Percentiles rank a stretch among this genome's conserved stretches.
Conservation (phyloP, 2,329 filamentous ascomycete genomes). For the Neoarthrinium moseri region DNA sequence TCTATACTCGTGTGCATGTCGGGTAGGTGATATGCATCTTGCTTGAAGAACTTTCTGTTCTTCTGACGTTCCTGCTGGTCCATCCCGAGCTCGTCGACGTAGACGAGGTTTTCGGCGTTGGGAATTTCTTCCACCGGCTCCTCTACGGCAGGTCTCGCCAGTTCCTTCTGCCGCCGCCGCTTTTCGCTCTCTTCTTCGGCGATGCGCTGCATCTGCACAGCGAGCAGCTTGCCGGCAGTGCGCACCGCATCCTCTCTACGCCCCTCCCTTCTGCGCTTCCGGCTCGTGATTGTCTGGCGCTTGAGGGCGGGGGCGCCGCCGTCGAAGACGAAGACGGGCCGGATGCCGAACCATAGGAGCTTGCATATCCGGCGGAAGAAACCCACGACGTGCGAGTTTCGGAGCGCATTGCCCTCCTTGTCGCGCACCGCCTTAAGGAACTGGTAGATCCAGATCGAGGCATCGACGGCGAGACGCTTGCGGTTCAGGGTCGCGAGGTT, state of each 20-base stretch:
- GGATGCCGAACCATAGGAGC: conserved; percentile 92
- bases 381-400: conserved; percentile 93
- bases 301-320: conserved; percentile 90
- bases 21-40: conserved; percentile 93
- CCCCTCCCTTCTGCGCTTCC: conserved; percentile 81
- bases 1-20: conserved; percentile 78
- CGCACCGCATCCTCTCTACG: conserved; percentile 87
- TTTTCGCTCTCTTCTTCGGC: conserved; percentile 82
- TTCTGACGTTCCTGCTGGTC: conserved; percentile 71
- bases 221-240: conserved; percentile 88
- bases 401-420: conserved; percentile 94
- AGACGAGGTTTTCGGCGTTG: conserved; percentile 69
- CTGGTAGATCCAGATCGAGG: conserved; percentile 99
- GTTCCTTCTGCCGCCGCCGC: conserved; percentile 48
- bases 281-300: conserved; percentile 79
- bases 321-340: conserved; percentile 96
- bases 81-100: conserved; percentile 88
- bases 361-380: conserved; percentile 99
- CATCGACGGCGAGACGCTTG: conserved; percentile 94
- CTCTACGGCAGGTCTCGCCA: conserved; percentile 31
- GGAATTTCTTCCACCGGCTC: conserved; percentile 69
- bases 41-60: conserved; percentile 79
- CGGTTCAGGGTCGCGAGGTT: conserved; percentile 95
- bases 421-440: conserved; percentile 98
- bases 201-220: conserved; percentile 87